phyloP scores from a whole-genome alignment of 352 stramenopile genomes.

The Phytophthora boehmeriae region DNA sequence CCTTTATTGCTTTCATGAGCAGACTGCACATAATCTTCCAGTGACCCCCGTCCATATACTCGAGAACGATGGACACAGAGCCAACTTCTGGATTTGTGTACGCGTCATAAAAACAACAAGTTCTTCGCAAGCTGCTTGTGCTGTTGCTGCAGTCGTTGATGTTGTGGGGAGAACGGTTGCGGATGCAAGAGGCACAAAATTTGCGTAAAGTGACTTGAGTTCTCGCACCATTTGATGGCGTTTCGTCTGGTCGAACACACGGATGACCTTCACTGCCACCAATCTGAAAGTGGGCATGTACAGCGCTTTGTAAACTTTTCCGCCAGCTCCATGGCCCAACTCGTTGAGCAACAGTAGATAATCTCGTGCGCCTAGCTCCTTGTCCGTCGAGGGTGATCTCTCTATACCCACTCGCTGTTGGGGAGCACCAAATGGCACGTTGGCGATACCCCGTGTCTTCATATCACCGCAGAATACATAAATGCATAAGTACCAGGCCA shows the following conservation, averaged over 20 bases:
- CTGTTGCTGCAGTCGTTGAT: background rate
- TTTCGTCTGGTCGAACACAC: conserved; percentile 89
- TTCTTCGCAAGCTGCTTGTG: conserved; percentile 68
- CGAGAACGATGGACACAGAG: conserved; percentile 92
- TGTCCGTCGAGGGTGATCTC: conserved; percentile 17
- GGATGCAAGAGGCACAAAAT: conserved; percentile 75
- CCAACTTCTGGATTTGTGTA: conserved; percentile 89
- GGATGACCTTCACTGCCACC: conserved; percentile 90
- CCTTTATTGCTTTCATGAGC: conserved; percentile 11
- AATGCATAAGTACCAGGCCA: conserved; percentile 2
- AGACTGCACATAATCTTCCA: conserved; percentile 79
- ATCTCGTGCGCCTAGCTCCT: conserved; percentile 57
- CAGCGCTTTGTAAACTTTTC: conserved; percentile 90
- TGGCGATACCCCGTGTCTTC: conserved; percentile 79
- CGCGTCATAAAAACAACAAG: conserved; percentile 93
- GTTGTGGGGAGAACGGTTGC: conserved; percentile 17
- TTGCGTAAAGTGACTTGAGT: conserved; percentile 84
- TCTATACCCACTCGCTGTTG: conserved; percentile 14
- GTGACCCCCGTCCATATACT: conserved; percentile 94
- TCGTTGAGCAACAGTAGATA: conserved; percentile 75
- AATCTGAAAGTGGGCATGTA: conserved; percentile 90
- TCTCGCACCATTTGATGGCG: conserved; percentile 89
- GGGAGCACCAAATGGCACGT: conserved; percentile 55
- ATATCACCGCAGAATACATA: conserved; percentile 4
- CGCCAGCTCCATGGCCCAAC: conserved; percentile 82